These are phyloP conservation scores for Xylaria venustula DNA, from an alignment of 495 filamentous ascomycete species.

Conservation along the genomic window DNA sequence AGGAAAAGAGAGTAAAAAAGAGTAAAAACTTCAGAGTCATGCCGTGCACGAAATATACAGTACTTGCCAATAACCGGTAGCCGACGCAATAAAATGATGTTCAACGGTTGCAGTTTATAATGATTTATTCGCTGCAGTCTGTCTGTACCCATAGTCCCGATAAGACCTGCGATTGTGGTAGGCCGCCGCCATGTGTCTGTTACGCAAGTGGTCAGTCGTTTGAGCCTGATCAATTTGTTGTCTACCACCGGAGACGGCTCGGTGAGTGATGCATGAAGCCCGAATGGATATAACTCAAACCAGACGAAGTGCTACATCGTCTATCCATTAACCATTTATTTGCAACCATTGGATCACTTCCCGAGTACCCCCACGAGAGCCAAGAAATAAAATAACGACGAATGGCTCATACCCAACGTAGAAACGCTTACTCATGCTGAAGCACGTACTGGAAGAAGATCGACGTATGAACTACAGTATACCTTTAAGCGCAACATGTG, in stretches of 20 bases:
- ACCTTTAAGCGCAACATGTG: neutral
- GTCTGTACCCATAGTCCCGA: neutral
- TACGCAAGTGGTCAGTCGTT: neutral
- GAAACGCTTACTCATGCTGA: neutral
- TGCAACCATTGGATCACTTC: neutral
- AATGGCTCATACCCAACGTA: neutral
- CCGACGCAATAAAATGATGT: neutral
- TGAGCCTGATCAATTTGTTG: neutral
- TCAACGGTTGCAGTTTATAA: neutral
- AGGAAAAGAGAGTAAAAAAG: no score
- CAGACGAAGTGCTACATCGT: neutral
- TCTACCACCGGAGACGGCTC: slow-evolving; percentile 7
- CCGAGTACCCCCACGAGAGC: neutral
- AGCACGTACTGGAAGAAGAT: neutral
- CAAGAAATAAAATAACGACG: neutral
- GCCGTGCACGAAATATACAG: neutral
- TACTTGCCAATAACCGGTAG: neutral
- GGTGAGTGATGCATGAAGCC: slow-evolving; percentile 11
- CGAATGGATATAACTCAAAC: neutral
- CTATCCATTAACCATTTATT: neutral
- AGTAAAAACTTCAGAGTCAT: no score
- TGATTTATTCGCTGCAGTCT: no score
- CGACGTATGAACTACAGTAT: neutral
- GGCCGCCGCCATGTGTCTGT: neutral
- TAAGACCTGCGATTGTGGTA: neutral